phyloP scores from a whole-genome alignment of 1,139 yeast species.

The Blastobotrys aristatus region DNA sequence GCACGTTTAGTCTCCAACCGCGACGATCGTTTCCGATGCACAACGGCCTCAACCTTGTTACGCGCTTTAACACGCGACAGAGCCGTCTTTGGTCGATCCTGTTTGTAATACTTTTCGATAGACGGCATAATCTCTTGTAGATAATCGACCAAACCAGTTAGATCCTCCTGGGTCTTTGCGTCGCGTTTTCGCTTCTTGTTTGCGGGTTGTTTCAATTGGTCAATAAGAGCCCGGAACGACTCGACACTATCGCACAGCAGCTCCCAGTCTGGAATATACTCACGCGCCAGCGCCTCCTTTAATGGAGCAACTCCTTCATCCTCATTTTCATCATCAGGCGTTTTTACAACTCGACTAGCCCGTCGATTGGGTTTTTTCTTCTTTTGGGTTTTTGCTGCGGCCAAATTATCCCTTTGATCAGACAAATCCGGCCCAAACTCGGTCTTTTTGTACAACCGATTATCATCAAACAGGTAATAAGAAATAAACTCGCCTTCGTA shows the following conservation, averaged over 20 bases:
- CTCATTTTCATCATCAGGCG: conserved; percentile 14
- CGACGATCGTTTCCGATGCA: conserved; percentile 31
- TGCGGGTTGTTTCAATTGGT: conserved; percentile 18
- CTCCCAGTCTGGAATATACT: conserved; percentile 27
- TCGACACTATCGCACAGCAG: conserved; percentile 33
- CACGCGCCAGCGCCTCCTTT: conserved; percentile 15
- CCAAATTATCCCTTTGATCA: conserved; percentile 1
- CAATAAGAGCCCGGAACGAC: conserved; percentile 31
- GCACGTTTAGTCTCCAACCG: conserved; percentile 28
- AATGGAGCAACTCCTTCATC: conserved; percentile 20
- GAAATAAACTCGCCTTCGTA: conserved; percentile 29
- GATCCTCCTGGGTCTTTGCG: conserved; percentile 5
- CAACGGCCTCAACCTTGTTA: conserved; percentile 24
- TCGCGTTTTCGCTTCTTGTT: conserved; percentile 12
- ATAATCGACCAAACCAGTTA: conserved; percentile 17
- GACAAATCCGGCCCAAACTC: conserved; percentile 10
- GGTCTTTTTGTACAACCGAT: conserved; percentile 28
- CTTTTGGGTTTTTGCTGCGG: not conserved
- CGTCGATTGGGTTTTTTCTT: conserved; percentile 13
- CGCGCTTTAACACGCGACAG: conserved; percentile 25
- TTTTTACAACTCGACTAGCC: not conserved
- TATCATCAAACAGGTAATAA: conserved; percentile 35
- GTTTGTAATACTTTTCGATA: conserved; percentile 29
- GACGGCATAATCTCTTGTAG: conserved; percentile 28
- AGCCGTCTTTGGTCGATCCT: conserved; percentile 24